Evolutionary conservation across 1,139 yeast genomes (phyloP), one percentile per base, ranked within the genome.

Genomic region (Trichomonascaceae sp.): DNA sequence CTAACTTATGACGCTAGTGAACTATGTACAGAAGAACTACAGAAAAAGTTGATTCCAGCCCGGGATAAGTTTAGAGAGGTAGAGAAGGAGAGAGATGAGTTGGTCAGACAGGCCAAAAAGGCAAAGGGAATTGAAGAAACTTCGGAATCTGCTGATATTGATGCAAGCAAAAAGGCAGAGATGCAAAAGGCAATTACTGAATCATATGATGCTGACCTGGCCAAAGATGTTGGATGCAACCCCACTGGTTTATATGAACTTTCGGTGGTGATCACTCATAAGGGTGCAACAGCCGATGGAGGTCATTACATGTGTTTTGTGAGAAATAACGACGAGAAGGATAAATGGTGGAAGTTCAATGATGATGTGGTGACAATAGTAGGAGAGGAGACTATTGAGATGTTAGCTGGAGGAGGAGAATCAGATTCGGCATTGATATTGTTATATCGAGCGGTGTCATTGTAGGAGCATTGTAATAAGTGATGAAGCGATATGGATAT

Each of bases 261-360:
- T 60, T 76, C 76, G 52, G 93, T 96, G 0, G 82, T 93, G 27
- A 82, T 93, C 57, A 90, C 98, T 1, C 99, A 93, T 72, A 87
- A 85, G 64, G 99, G 99, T 49, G 85, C 96, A 4, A 84, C 91
- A 50, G 97, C 99, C 0, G 98, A 95, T 69, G 86, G 96, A 43
- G 99, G 99, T 4, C 99, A 93, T 70, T 93, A 95, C 69, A 97
- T 90, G 71, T 84, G 95, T 22, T 93, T 87, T 73, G 85, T 87
- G 30, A 83, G 81, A 63, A 91, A 88, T 68, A 81, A 79, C 53
- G 73, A 73, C 49, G 95, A 87, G 45, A 82, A 84, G 47, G 68
- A 67, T 52, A 79, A 77, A 61, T 93, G 99, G 99, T 93, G 88
- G 85, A 85, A 84, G 67, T 95, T 89, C 72, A 90, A 93, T 68